Conservation (phyloP, 228 moss, liverwort and hornwort genomes). For the Sphagnum magellanicum region DNA sequence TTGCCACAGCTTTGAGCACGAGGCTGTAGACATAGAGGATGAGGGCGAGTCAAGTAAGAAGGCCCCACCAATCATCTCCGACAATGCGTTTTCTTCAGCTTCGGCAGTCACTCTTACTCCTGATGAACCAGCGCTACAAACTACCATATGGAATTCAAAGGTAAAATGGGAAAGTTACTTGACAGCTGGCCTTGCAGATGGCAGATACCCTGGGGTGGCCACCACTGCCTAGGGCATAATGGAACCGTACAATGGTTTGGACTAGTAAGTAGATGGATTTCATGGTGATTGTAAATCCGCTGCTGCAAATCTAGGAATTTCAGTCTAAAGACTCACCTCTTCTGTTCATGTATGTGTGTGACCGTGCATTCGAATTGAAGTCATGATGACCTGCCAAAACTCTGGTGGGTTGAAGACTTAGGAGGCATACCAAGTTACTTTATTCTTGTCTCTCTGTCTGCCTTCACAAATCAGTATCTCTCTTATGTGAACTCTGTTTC, state of each 20-base stretch:
- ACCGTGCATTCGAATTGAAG: constrained; percentile 19
- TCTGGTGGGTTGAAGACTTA: constrained; percentile 21
- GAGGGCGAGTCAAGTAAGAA: constrained; percentile 99
- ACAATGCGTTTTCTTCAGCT: constrained; percentile 93
- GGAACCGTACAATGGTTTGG: constrained; percentile 27
- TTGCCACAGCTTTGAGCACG: constrained; percentile 99
- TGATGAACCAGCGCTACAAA: constrained; percentile 84
- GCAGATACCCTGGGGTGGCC: constrained; percentile 43
- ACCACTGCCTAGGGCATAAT: constrained; percentile 37
- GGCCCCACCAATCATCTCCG: constrained; percentile 98
- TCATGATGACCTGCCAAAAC: constrained; percentile 25
- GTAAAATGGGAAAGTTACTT: constrained; percentile 77
- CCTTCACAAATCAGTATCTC: background rate
- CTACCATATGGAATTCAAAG: constrained; percentile 97
- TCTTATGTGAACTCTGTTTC: constrained; percentile 15
- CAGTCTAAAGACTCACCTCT: constrained; percentile 31
- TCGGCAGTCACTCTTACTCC: constrained; percentile 65
- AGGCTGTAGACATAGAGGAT: constrained; percentile 99
- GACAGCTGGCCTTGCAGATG: constrained; percentile 47
- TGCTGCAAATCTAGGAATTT: constrained; percentile 24
- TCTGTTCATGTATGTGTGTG: constrained; percentile 22
- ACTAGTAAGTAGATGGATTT: too few relatives aligned
- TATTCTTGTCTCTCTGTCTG: background rate
- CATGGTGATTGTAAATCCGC: background rate
- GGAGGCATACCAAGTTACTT: constrained; percentile 22